Conservation (phyloP, 257 asterid species). For the Rehmannia glutinosa region DNA sequence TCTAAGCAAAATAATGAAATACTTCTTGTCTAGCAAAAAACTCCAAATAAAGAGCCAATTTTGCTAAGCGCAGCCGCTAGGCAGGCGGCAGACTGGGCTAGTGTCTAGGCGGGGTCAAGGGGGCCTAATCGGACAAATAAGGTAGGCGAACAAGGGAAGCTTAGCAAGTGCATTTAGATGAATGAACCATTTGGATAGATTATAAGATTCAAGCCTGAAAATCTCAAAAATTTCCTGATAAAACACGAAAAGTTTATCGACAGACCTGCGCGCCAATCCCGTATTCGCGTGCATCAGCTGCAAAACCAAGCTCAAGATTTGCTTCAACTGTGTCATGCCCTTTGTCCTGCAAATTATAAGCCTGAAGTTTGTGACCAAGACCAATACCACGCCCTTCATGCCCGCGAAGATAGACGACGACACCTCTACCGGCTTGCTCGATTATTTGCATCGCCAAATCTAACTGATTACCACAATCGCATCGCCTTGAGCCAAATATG, state of each 20-base stretch:
- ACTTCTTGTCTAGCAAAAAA: too few relatives aligned
- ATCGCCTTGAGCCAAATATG: constrained; percentile 70
- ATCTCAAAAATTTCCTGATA: background rate
- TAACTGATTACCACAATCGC: constrained; percentile 82
- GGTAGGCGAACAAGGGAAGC: too few relatives aligned
- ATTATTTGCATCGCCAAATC: constrained; percentile 78
- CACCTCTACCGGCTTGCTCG: constrained; percentile 69
- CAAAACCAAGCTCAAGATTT: constrained; percentile 78
- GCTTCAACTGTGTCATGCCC: constrained; percentile 93
- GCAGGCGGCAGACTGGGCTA: too few relatives aligned
- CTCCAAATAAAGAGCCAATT: too few relatives aligned
- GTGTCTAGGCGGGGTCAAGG: too few relatives aligned
- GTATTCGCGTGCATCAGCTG: constrained; percentile 78
- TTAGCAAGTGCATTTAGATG: too few relatives aligned
- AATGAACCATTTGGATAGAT: background rate
- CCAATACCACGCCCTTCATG: constrained; percentile 92
- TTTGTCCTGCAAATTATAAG: constrained; percentile 73
- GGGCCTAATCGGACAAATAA: too few relatives aligned
- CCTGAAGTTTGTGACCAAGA: constrained; percentile 75
- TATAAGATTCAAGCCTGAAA: background rate
- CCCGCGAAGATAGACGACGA: constrained; percentile 68
- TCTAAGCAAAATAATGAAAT: too few relatives aligned
- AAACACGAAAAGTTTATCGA: background rate
- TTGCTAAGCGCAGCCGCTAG: too few relatives aligned
- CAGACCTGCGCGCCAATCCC: constrained; percentile 84